These are phyloP conservation scores for Coccomyxa subellipsoidea DNA, from an alignment of 163 green algal species.

Conservation along the genomic window DNA sequence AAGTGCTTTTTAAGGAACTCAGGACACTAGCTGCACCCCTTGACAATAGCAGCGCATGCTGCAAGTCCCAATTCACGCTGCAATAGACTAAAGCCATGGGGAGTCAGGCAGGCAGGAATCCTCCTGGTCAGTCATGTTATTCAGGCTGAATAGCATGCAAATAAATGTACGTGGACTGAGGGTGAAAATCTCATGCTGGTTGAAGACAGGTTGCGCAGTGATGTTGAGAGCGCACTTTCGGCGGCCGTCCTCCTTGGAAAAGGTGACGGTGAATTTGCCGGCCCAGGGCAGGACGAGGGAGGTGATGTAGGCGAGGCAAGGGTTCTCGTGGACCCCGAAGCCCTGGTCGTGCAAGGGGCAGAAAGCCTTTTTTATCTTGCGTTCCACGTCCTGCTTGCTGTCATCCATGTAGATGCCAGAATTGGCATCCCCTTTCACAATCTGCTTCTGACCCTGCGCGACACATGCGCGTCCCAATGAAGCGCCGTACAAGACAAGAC, in stretches of 20 bases:
- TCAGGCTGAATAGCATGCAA: too few species aligned
- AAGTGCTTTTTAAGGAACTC: too few species aligned
- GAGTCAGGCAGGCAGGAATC: too few species aligned
- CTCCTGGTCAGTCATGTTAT: too few species aligned
- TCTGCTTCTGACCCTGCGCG: constrained; percentile 95
- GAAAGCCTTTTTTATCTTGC: constrained; percentile 99
- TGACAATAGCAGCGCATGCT: too few species aligned
- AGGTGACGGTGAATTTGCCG: constrained; percentile 72
- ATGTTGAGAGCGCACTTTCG: background rate
- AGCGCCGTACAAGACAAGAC: too few species aligned
- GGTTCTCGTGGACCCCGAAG: constrained; percentile 77
- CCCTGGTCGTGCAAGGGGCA: constrained; percentile 66
- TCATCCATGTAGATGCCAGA: constrained; percentile 99
- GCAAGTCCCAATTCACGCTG: too few species aligned
- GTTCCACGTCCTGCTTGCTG: constrained; percentile 87
- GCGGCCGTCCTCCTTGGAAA: constrained; percentile 24
- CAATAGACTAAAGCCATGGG: too few species aligned
- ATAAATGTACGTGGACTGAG: too few species aligned
- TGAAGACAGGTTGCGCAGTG: too few species aligned
- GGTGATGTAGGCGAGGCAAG: constrained; percentile 88
- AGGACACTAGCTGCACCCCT: too few species aligned
- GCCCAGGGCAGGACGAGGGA: constrained; percentile 93
- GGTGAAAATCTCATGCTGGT: too few species aligned
- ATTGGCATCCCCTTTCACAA: constrained; percentile 97
- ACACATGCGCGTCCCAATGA: background rate